Percentiles rank a stretch among this genome's conserved stretches.
These are phyloP conservation scores for Sporothrix pallida DNA, from an alignment of 2,329 filamentous ascomycete species.

Conservation along the genomic window DNA sequence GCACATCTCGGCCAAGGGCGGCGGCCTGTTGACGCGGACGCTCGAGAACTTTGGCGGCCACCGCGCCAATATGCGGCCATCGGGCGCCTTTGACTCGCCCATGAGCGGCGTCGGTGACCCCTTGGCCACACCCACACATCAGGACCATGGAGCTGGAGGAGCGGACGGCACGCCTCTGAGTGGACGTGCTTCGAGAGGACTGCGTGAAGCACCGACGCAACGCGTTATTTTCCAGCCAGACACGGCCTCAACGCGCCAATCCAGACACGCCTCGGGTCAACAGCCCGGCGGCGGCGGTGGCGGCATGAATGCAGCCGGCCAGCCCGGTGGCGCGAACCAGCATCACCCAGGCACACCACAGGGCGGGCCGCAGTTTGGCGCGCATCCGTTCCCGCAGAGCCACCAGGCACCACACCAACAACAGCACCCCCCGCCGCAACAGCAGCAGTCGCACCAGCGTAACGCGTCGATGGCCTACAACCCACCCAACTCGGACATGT, in stretches of 20 bases:
- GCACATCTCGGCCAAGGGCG: constrained; percentile 83
- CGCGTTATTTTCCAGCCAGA: constrained; percentile 86
- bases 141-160: constrained; percentile 57
- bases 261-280: constrained; percentile 61
- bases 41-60: constrained; percentile 69
- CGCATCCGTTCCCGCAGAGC: constrained; percentile 29
- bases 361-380: constrained; percentile 39
- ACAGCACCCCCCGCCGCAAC: constrained; percentile 29
- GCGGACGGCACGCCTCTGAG: constrained; percentile 51
- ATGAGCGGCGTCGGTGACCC: constrained; percentile 57
- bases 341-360: constrained; percentile 36
- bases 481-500: constrained; percentile 61
- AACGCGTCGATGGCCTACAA: constrained; percentile 57
- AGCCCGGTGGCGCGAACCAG: constrained; percentile 37
- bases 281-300: constrained; percentile 46
- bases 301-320: constrained; percentile 38
- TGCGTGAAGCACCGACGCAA: constrained; percentile 84
- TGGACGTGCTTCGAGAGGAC: constrained; percentile 65
- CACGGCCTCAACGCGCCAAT: constrained; percentile 67
- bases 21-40: constrained; percentile 77
- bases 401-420: background rate
- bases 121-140: constrained; percentile 58
- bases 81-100: constrained; percentile 39
- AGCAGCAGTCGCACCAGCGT: constrained; percentile 43
- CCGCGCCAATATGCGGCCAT: constrained; percentile 49